These are phyloP conservation scores for Cicer arietinum DNA, from an alignment of 306 rosid genomes.

Conservation along the genomic window DNA sequence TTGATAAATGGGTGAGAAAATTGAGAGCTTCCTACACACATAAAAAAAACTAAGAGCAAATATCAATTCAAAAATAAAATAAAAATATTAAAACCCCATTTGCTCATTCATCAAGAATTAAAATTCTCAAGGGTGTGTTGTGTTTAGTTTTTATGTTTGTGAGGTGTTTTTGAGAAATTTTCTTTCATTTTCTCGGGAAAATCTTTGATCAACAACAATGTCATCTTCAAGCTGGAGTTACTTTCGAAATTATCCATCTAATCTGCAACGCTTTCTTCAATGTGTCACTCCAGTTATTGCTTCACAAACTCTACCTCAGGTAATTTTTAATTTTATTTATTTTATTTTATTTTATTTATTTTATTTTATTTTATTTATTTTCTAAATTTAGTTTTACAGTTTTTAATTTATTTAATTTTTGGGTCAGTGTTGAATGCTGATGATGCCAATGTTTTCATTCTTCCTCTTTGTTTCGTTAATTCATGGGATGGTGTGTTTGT, in stretches of 20 bases:
- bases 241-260: slow-evolving; percentile 46
- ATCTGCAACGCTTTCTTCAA: slow-evolving; percentile 69
- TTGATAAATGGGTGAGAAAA: too few relatives aligned
- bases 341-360: not conserved
- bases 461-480: slow-evolving; percentile 13
- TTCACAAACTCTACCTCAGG: slow-evolving; percentile 67
- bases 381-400: not conserved
- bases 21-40: not conserved
- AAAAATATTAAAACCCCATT: not conserved
- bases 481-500: slow-evolving; percentile 22
- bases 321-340: slow-evolving; percentile 8
- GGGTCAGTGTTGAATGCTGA: not conserved
- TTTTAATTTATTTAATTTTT: not conserved
- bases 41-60: too few relatives aligned
- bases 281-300: slow-evolving; percentile 70
- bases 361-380: not conserved
- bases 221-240: slow-evolving; percentile 25
- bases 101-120: not conserved
- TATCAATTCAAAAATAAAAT: not conserved
- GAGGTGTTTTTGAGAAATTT: slow-evolving; percentile 10
- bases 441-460: slow-evolving; percentile 2
- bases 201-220: slow-evolving; percentile 44
- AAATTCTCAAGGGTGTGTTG: not conserved
- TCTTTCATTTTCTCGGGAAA: slow-evolving; percentile 37
- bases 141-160: not conserved